Percentiles rank a stretch among this genome's conserved stretches.
Conservation (phyloP, 495 filamentous ascomycete genomes). For the Rusavskia elegans region DNA sequence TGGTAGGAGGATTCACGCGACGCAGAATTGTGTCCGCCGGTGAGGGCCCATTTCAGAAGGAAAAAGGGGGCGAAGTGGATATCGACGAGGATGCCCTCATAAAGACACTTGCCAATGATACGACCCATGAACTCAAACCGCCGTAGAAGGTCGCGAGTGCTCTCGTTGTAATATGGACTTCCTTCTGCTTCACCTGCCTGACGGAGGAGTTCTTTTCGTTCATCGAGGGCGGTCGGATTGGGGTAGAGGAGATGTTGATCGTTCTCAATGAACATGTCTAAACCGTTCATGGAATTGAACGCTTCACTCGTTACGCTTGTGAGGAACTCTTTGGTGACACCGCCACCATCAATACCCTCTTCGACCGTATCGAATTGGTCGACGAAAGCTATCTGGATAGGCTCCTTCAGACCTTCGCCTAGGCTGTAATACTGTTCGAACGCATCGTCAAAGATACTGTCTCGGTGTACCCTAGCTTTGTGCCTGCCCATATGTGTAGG, state of each 20-base stretch:
- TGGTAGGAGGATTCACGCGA: constrained; percentile 57
- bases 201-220: constrained; percentile 42
- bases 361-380: constrained; percentile 77
- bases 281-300: constrained; percentile 41
- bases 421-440: constrained; percentile 70
- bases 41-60: constrained; percentile 82
- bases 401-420: constrained; percentile 77
- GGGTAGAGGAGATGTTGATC: constrained; percentile 83
- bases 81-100: constrained; percentile 93
- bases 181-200: constrained; percentile 35
- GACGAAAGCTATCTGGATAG: constrained; percentile 93
- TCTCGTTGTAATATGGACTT: constrained; percentile 36
- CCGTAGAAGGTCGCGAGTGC: constrained; percentile 44
- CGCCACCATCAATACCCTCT: constrained; percentile 92
- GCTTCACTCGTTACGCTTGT: constrained; percentile 81
- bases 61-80: constrained; percentile 92
- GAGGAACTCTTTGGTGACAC: constrained; percentile 95
- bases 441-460: constrained; percentile 74
- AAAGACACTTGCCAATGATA: constrained; percentile 90
- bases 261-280: constrained; percentile 64
- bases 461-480: constrained; percentile 65
- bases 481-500: constrained; percentile 45
- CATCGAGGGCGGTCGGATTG: constrained; percentile 67
- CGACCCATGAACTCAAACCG: constrained; percentile 87
- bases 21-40: constrained; percentile 44